These are phyloP conservation scores for Nannochloropsis salina DNA, from an alignment of 108 stramenopile genomes.

Conservation along the genomic window DNA sequence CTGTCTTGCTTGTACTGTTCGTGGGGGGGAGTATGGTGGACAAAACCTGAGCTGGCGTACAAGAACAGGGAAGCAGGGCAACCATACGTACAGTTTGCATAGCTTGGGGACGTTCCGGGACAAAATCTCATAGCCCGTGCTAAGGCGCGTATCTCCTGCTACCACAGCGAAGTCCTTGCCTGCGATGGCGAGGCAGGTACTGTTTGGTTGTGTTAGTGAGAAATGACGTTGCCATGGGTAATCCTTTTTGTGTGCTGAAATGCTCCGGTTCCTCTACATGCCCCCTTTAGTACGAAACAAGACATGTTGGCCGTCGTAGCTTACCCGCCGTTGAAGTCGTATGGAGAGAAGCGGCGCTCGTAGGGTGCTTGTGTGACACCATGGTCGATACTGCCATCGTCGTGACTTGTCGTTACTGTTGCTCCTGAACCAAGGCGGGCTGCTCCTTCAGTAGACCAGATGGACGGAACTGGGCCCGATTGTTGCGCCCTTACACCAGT, in stretches of 20 bases:
- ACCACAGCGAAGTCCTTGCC: conserved; percentile 78
- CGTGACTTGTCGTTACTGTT: neutral
- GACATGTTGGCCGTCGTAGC: neutral
- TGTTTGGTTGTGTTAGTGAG: conserved; percentile 14
- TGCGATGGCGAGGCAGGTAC: conserved; percentile 39
- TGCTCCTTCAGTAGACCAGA: neutral
- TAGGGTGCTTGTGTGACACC: conserved; percentile 41
- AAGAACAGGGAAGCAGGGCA: neutral
- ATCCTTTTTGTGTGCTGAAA: neutral
- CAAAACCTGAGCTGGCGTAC: neutral
- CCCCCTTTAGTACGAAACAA: neutral
- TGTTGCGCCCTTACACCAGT: neutral
- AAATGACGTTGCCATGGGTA: neutral
- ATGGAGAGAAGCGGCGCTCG: conserved; percentile 45
- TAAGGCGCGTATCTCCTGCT: conserved; percentile 87
- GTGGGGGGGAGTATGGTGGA: neutral
- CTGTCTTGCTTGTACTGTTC: conserved; percentile 64
- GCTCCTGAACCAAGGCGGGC: neutral
- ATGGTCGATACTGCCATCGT: conserved; percentile 34
- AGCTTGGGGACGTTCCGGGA: conserved; percentile 71
- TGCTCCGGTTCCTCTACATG: neutral
- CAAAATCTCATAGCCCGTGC: conserved; percentile 84
- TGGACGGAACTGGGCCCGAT: neutral
- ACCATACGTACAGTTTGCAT: conserved; percentile 27
- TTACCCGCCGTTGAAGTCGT: conserved; percentile 50